phyloP scores from a whole-genome alignment of 129 eudicot species.

The Daucus carota region DNA sequence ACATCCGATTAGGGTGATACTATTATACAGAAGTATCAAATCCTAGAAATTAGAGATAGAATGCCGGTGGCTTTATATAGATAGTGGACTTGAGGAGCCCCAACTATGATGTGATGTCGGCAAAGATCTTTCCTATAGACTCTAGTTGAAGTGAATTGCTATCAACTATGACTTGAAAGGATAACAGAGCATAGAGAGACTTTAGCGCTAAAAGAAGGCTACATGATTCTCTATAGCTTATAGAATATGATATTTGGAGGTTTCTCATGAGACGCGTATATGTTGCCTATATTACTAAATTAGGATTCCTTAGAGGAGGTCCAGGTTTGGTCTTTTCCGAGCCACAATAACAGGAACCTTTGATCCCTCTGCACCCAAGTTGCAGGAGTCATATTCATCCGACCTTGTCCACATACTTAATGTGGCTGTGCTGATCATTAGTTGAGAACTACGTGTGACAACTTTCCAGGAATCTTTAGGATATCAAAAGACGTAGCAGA shows the following conservation, averaged over 20 bases:
- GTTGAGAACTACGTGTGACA: constrained; percentile 22
- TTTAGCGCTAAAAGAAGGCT: not conserved
- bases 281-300: constrained; percentile 6
- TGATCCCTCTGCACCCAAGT: constrained; percentile 25
- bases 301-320: constrained; percentile 4
- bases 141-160: not conserved
- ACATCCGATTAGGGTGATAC: not conserved
- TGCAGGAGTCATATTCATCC: constrained; percentile 26
- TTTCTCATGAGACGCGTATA: not conserved
- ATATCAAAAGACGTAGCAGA: not conserved
- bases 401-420: constrained; percentile 25
- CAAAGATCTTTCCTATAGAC: constrained; percentile 13
- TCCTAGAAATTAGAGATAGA: not conserved
- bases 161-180: not conserved
- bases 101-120: not conserved
- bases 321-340: not conserved
- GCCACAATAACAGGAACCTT: not conserved
- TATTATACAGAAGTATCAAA: not conserved
- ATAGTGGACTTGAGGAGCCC: constrained; percentile 13
- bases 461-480: not conserved
- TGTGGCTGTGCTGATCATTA: constrained; percentile 31
- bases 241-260: not conserved
- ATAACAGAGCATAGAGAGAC: not conserved
- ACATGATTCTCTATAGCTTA: not conserved
- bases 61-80: constrained; percentile 1